phyloP scores from a whole-genome alignment of 805 yeast species.

The Pichia ethanolica region DNA sequence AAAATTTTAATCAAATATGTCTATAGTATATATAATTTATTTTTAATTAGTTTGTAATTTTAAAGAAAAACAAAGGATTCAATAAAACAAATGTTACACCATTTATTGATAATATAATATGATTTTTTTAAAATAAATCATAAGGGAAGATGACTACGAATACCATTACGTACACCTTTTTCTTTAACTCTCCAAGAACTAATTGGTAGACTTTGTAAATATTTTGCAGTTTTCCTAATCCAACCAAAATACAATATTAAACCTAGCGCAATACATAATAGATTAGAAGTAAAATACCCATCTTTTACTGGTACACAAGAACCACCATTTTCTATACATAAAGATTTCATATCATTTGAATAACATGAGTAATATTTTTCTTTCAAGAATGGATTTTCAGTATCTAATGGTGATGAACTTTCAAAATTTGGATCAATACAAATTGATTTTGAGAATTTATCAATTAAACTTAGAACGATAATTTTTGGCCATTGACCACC shows the following conservation, averaged over 20 bases:
- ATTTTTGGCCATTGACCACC: conserved; percentile 98
- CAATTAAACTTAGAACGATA: conserved; percentile 74
- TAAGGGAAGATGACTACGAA: conserved; percentile 9
- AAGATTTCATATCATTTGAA: conserved; percentile 30
- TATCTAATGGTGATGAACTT: neutral
- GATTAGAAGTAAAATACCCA: conserved; percentile 78
- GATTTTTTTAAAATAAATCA: neutral
- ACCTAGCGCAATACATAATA: conserved; percentile 65
- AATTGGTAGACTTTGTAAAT: conserved; percentile 65
- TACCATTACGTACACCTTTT: conserved; percentile 5
- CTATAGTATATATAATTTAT: neutral
- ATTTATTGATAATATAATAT: neutral
- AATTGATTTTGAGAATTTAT: conserved; percentile 58
- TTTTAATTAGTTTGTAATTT: neutral
- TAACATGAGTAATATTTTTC: conserved; percentile 26
- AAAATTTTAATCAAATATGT: conserved; percentile 23
- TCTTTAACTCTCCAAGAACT: conserved; percentile 63
- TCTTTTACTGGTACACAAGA: conserved; percentile 48
- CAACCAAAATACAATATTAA: conserved; percentile 53
- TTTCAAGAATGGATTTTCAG: conserved; percentile 18
- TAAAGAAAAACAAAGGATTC: too few relatives aligned
- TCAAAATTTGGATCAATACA: conserved; percentile 35
- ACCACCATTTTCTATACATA: conserved; percentile 53
- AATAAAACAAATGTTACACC: too few relatives aligned
- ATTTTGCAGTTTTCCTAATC: conserved; percentile 54